These are phyloP conservation scores for Vaccinium darrowii DNA, from an alignment of 148 eudicot genomes.

Conservation along the genomic window DNA sequence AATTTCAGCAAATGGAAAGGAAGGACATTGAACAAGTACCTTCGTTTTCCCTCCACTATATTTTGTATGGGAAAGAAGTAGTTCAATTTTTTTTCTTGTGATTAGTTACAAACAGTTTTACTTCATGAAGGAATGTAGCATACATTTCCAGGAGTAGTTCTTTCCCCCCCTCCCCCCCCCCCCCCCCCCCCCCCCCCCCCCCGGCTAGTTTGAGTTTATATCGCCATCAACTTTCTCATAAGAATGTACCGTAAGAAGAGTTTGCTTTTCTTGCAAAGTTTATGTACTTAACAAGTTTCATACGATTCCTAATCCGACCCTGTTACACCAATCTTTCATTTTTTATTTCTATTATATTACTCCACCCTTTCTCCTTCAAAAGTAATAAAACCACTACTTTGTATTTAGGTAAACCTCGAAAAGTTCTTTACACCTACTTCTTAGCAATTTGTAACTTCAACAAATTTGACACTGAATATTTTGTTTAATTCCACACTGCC, in stretches of 20 bases:
- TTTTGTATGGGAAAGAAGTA: background rate
- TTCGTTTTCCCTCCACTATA: background rate
- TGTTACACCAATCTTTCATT: background rate
- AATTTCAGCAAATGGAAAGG: background rate
- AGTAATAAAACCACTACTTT: background rate
- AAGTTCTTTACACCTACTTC: background rate
- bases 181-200: accelerated
- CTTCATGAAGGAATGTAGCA: background rate
- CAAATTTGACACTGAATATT: background rate
- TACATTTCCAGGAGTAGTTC: background rate
- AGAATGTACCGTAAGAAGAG: background rate
- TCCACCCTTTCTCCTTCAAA: background rate
- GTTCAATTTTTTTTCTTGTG: background rate
- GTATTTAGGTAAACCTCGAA: background rate
- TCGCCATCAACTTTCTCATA: background rate
- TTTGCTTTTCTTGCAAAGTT: background rate
- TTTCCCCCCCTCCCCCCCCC: too few species aligned
- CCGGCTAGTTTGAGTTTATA: background rate
- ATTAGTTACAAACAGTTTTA: background rate
- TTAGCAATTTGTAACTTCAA: background rate
- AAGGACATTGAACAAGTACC: background rate
- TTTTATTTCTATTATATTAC: background rate
- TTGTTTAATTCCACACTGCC: background rate
- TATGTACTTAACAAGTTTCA: background rate
- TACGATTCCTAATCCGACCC: background rate